Evolutionary conservation across 108 stramenopile genomes (phyloP).

Genomic region (Cylindrotheca fusiformis): DNA sequence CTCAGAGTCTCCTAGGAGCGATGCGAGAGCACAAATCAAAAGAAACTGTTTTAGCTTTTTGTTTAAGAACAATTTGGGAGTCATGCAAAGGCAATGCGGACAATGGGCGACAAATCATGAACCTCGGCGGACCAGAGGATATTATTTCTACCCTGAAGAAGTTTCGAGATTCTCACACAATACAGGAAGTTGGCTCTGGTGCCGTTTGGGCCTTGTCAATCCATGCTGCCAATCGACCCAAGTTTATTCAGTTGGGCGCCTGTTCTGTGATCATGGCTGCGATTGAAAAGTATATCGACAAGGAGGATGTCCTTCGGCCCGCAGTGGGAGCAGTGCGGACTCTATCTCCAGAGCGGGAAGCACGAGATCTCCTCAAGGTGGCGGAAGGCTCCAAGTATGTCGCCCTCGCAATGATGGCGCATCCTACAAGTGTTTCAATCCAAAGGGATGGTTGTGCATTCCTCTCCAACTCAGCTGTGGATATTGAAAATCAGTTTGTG

Average conservation of each 20-base stretch:
- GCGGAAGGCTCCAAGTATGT: constrained; percentile 13
- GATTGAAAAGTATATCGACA: constrained; percentile 9
- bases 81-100: constrained; percentile 5
- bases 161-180: not conserved
- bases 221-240: constrained; percentile 1
- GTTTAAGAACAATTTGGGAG: constrained; percentile 13
- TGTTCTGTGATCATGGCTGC: constrained; percentile 8
- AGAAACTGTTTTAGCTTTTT: constrained; percentile 5
- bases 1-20: constrained; percentile 6
- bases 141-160: constrained; percentile 11
- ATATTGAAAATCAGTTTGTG: constrained; percentile 29
- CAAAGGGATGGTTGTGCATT: constrained; percentile 44
- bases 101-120: not conserved
- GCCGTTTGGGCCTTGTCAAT: constrained; percentile 7
- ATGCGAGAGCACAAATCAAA: constrained; percentile 7
- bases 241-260: not conserved
- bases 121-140: constrained; percentile 1
- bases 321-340: constrained; percentile 18
- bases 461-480: constrained; percentile 36
- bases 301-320: constrained; percentile 2
- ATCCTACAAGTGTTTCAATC: constrained; percentile 9
- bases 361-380: constrained; percentile 6
- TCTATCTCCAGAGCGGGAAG: constrained; percentile 14
- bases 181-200: constrained; percentile 11
- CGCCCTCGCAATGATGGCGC: constrained; percentile 21